These are phyloP conservation scores for Pistacia integerrima DNA, from an alignment of 345 rosid species.

Conservation along the genomic window DNA sequence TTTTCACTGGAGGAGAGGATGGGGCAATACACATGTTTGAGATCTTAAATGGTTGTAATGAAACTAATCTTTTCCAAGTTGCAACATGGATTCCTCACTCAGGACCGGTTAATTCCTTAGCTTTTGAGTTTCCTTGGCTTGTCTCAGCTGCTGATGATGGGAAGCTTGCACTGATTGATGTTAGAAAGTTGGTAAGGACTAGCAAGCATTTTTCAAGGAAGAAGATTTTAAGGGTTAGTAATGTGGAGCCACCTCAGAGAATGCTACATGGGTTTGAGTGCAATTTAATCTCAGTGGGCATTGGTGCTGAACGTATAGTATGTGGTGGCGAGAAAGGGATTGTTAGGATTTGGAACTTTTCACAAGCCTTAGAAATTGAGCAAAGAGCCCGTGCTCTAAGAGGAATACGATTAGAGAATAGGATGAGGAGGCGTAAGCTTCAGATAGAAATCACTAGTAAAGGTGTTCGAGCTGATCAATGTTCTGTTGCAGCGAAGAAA, in stretches of 20 bases:
- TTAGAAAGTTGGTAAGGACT: slow-evolving; percentile 70
- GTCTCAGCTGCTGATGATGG: slow-evolving; percentile 92
- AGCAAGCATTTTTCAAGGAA: slow-evolving; percentile 33
- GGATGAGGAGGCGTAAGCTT: slow-evolving; percentile 74
- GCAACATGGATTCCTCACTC: slow-evolving; percentile 89
- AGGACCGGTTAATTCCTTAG: slow-evolving; percentile 76
- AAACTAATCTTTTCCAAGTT: slow-evolving; percentile 39
- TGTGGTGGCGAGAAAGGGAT: slow-evolving; percentile 91
- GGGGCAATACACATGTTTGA: slow-evolving; percentile 90
- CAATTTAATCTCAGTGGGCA: slow-evolving; percentile 69
- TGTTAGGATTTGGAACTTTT: slow-evolving; percentile 88
- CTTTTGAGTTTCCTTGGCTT: slow-evolving; percentile 98
- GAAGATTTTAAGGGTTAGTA: slow-evolving; percentile 37
- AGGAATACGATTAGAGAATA: slow-evolving; percentile 73
- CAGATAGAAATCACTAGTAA: slow-evolving; percentile 71
- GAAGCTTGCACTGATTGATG: slow-evolving; percentile 72
- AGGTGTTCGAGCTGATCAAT: slow-evolving; percentile 52
- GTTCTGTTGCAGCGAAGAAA: slow-evolving; percentile 84
- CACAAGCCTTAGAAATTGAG: slow-evolving; percentile 78
- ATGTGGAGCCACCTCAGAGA: slow-evolving; percentile 85
- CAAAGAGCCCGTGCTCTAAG: slow-evolving; percentile 57
- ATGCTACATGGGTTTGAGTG: slow-evolving; percentile 84
- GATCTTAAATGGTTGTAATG: slow-evolving; percentile 31
- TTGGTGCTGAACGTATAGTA: slow-evolving; percentile 87
- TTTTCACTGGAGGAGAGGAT: slow-evolving; percentile 94